Percentiles rank a stretch among this genome's conserved stretches.
These are phyloP conservation scores for Globisporangium solare DNA, from an alignment of 352 stramenopile genomes.

Conservation along the genomic window DNA sequence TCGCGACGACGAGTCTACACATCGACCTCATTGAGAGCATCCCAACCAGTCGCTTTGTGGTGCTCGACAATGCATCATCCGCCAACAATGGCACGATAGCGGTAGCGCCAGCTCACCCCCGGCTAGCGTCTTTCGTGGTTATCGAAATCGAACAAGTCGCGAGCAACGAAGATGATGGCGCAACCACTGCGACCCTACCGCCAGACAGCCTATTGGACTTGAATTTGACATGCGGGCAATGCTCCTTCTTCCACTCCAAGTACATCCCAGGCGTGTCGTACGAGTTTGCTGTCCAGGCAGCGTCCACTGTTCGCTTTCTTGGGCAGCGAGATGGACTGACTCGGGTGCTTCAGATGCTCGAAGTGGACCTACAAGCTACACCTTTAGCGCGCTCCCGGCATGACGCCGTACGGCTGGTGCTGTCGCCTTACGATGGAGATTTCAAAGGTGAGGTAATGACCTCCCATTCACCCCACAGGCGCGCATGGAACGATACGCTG, in stretches of 20 bases:
- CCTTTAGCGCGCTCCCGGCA: not conserved
- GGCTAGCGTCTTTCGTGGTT: not conserved
- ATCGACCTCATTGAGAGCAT: not conserved
- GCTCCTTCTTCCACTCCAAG: constrained; percentile 22
- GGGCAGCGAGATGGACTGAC: constrained; percentile 14
- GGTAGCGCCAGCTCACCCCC: not conserved
- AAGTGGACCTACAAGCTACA: constrained; percentile 4
- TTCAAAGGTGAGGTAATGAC: not conserved
- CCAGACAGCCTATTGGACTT: constrained; percentile 17
- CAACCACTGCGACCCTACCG: not conserved
- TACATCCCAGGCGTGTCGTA: constrained; percentile 40
- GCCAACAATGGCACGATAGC: not conserved
- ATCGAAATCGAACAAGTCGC: not conserved
- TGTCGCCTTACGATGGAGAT: not conserved
- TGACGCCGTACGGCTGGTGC: constrained; percentile 1
- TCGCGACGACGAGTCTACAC: not conserved
- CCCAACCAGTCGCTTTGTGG: constrained; percentile 7
- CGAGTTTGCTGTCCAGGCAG: constrained; percentile 25
- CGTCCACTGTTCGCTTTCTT: constrained; percentile 19
- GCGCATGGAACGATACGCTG: constrained; percentile 5
- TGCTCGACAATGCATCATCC: not conserved
- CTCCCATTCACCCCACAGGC: not conserved
- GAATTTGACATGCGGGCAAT: constrained; percentile 21
- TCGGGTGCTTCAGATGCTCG: constrained; percentile 19
- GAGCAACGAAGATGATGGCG: not conserved